phyloP scores from a whole-genome alignment of 208 protist genomes.

The Zelonia costaricensis region DNA sequence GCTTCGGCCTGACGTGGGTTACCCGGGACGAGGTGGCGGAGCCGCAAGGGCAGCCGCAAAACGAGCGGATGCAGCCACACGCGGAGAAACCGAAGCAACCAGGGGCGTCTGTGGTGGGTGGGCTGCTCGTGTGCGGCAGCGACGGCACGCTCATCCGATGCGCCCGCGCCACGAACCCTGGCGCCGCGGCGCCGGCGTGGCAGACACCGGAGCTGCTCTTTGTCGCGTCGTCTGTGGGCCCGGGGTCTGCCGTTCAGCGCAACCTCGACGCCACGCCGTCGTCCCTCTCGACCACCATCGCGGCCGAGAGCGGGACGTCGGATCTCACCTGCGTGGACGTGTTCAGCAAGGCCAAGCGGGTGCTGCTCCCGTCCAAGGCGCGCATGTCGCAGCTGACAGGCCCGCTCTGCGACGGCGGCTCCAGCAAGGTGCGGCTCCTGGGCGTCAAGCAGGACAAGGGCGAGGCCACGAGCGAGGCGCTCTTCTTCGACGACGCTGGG shows the following conservation, averaged over 20 bases:
- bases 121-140: slow-evolving; percentile 13
- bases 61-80: not conserved
- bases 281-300: not conserved
- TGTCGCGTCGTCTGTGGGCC: not conserved
- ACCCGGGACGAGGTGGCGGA: too few species aligned
- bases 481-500: slow-evolving; percentile 23
- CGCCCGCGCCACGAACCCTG: not conserved
- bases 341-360: slow-evolving; percentile 3
- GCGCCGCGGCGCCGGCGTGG: not conserved
- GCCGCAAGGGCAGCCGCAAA: too few species aligned
- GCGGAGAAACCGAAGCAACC: too few species aligned
- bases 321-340: slow-evolving; percentile 23
- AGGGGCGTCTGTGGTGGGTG: not conserved
- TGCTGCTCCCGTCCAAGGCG: slow-evolving; percentile 9
- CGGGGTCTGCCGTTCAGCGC: not conserved
- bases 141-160: slow-evolving; percentile 16
- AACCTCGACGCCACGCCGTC: slow-evolving; percentile 6
- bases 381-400: slow-evolving; percentile 1
- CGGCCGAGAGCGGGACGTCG: slow-evolving; percentile 1
- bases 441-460: not conserved
- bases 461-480: not conserved
- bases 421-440: slow-evolving; percentile 13
- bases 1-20: not conserved
- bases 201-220: slow-evolving; percentile 3
- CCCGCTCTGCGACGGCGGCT: slow-evolving; percentile 16